Conservation (phyloP, 2,329 filamentous ascomycete genomes). For the Pseudogymnoascus sp. region DNA sequence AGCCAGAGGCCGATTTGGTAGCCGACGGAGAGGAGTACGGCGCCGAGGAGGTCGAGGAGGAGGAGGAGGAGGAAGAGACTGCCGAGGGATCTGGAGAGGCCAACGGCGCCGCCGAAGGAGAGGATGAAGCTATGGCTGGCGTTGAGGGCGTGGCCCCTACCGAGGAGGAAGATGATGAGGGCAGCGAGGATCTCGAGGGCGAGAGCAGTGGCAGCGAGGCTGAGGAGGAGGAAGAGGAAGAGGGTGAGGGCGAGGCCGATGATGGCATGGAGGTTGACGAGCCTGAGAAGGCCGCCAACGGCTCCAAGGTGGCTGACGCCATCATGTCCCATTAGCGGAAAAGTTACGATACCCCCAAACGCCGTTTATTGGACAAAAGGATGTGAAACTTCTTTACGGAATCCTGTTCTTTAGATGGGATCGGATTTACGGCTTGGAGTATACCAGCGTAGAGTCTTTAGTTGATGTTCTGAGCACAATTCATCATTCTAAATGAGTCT, state of each 20-base stretch:
- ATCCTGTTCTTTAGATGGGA: constrained; percentile 5
- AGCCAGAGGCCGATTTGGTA: constrained; percentile 84
- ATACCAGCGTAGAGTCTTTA: constrained; percentile 1
- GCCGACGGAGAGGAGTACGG: constrained; percentile 88
- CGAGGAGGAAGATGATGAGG: constrained; percentile 62
- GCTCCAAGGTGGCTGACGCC: constrained; percentile 20
- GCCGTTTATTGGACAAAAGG: background rate
- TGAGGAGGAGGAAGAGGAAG: constrained; percentile 58
- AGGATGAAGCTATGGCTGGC: constrained; percentile 71
- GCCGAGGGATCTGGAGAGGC: constrained; percentile 44
- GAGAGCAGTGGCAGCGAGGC: constrained; percentile 68
- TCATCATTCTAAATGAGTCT: background rate
- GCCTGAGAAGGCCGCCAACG: constrained; percentile 25
- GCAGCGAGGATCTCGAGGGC: constrained; percentile 71
- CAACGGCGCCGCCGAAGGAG: constrained; percentile 41
- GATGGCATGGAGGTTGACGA: constrained; percentile 47
- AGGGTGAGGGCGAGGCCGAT: constrained; percentile 40
- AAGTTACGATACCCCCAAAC: constrained; percentile 3
- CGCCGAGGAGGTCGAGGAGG: constrained; percentile 76
- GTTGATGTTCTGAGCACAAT: background rate
- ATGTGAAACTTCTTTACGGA: background rate
- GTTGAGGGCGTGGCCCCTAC: constrained; percentile 46
- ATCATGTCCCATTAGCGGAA: constrained; percentile 26
- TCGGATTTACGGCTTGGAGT: background rate
- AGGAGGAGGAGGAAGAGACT: constrained; percentile 55